Percentiles rank a stretch among this genome's conserved stretches.
Evolutionary conservation across 192 early-diverging fungal genomes (phyloP).

Genomic region (Radiomyces spectabilis): DNA sequence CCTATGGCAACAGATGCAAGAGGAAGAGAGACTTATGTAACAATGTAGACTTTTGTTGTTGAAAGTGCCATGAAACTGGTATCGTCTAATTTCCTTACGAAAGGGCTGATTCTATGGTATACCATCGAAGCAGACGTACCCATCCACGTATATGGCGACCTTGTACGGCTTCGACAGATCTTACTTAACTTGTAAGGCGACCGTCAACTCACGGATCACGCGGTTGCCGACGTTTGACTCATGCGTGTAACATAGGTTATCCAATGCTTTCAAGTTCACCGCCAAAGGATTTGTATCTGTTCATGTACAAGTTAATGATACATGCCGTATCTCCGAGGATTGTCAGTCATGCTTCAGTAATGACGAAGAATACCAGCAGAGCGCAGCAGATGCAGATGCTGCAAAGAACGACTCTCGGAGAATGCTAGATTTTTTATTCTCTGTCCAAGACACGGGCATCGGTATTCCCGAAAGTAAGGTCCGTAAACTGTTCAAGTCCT

Average conservation of each 20-base stretch:
- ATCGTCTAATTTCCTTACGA: slow-evolving; percentile 49
- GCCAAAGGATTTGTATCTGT: slow-evolving; percentile 29
- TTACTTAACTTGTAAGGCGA: slow-evolving; percentile 34
- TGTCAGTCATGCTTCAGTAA: too few species aligned
- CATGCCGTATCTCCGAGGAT: too few species aligned
- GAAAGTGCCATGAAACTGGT: slow-evolving; percentile 59
- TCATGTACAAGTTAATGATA: slow-evolving; percentile 4
- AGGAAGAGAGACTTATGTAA: too few species aligned
- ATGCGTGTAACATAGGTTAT: not conserved
- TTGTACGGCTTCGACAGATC: slow-evolving; percentile 39
- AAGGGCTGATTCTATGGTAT: slow-evolving; percentile 35
- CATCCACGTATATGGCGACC: slow-evolving; percentile 30
- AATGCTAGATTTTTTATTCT: slow-evolving; percentile 57
- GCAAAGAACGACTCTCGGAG: too few species aligned
- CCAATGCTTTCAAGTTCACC: slow-evolving; percentile 48
- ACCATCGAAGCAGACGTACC: not conserved
- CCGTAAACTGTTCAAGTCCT: slow-evolving; percentile 47
- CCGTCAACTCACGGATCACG: not conserved
- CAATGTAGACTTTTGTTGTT: not conserved
- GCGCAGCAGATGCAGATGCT: too few species aligned
- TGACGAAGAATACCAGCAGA: too few species aligned
- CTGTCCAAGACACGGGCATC: slow-evolving; percentile 29
- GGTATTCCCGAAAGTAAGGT: slow-evolving; percentile 33
- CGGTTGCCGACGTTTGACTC: not conserved
- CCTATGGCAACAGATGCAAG: too few species aligned